These are phyloP conservation scores for Gyrodon lividus DNA, from an alignment of 768 basidiomycete species.

Conservation along the genomic window DNA sequence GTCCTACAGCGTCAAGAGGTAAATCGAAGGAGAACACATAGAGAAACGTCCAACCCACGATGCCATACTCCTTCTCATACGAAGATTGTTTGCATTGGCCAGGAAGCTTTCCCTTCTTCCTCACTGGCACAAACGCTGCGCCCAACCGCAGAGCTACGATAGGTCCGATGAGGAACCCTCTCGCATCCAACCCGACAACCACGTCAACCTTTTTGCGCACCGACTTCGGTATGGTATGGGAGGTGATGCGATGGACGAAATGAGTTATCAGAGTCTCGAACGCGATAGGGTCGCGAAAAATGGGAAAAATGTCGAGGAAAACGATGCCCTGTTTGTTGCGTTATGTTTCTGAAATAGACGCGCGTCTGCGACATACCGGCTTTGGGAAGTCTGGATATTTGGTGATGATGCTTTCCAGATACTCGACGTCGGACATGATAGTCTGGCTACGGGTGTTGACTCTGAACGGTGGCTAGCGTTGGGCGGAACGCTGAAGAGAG, in stretches of 20 bases:
- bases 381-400: slow-evolving; percentile 82
- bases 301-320: slow-evolving; percentile 94
- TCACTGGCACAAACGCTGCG: slow-evolving; percentile 93
- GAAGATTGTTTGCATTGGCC: slow-evolving; percentile 71
- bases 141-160: slow-evolving; percentile 87
- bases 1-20: slow-evolving; percentile 51
- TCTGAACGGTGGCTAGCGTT: too few relatives aligned
- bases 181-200: slow-evolving; percentile 91
- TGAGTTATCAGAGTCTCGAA: slow-evolving; percentile 93
- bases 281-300: slow-evolving; percentile 80
- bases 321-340: slow-evolving; percentile 64
- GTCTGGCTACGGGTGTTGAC: too few relatives aligned
- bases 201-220: slow-evolving; percentile 77
- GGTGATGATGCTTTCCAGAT: slow-evolving; percentile 59
- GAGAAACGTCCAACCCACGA: slow-evolving; percentile 43
- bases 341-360: not conserved
- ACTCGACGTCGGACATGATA: slow-evolving; percentile 75
- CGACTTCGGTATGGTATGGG: slow-evolving; percentile 63
- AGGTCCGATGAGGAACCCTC: slow-evolving; percentile 94
- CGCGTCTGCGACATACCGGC: slow-evolving; percentile 52
- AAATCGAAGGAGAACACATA: slow-evolving; percentile 1
- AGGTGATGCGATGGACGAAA: slow-evolving; percentile 81
- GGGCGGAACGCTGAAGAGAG: not conserved
- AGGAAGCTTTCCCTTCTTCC: slow-evolving; percentile 94
- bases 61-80: slow-evolving; percentile 93